Evolutionary conservation across 352 stramenopile genomes (phyloP), one percentile per base, ranked within the genome.

Genomic region (Pythium chondricola): DNA sequence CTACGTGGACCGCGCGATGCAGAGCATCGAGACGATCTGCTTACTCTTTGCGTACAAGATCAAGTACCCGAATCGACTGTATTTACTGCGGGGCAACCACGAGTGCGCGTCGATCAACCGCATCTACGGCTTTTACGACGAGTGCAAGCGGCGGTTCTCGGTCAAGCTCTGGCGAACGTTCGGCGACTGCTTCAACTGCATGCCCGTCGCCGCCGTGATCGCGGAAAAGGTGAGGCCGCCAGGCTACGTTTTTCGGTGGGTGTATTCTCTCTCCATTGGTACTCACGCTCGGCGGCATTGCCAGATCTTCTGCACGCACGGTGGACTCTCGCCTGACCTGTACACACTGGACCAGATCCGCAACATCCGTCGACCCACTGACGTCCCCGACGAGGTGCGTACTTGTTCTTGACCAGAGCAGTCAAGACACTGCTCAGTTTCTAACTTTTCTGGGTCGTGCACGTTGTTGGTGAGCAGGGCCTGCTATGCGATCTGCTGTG

Each of bases 51-150:
- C 87, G 11, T 99, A 98, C 83, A 99, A 99, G 69, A 97, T 99
- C 69, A 98, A 98, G 66, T 98, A 98, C 69, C 96, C 96, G 14
- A 87, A 97, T 48, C 97, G 97, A 40, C 97, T 99, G 55, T 98
- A 97, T 58, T 81, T 99, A 11, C 69, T 99, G 40, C 77, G 96
- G 27, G 97, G 97, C 6, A 99, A 99, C 75, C 97, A 99, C 72
- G 97, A 99, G 68, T 98, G 90, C 54, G 91, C 93, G 29, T 97
- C 94, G 21, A 98, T 99, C 57, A 99, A 99, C 71, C 85, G 95
- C 35, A 99, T 99, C 63, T 99, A 99, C 72, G 96, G 71, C 17
- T 99, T 99, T 64, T 99, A 99, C 67, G 95, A 99, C 63, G 97
- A 99, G 62, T 98, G 95, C 85, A 98, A 98, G 59, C 74, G 85